A percentile compares a stretch with the other conserved stretches of the same genome.
phyloP scores from a whole-genome alignment of 352 stramenopile species.

The Phytophthora brassicae region DNA sequence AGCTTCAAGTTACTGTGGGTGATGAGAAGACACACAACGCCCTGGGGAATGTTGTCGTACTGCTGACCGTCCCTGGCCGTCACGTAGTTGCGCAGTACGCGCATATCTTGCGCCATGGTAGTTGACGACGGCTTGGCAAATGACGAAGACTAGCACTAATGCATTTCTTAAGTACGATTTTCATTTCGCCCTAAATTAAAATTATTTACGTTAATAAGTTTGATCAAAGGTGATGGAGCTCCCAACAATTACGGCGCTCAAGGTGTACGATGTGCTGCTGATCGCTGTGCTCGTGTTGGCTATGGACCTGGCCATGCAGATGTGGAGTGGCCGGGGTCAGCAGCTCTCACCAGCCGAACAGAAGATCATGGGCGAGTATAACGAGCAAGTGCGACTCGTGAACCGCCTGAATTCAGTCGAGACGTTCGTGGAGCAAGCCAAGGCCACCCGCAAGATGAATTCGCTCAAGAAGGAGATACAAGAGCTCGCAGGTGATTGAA shows the following conservation, averaged over 20 bases:
- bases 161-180: conserved; percentile 32
- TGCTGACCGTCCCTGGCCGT: conserved; percentile 84
- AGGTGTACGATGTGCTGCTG: conserved; percentile 72
- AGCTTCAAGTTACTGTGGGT: conserved; percentile 98
- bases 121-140: conserved; percentile 1
- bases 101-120: conserved; percentile 74
- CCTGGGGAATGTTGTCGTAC: conserved; percentile 85
- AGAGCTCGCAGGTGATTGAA: conserved; percentile 61
- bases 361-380: conserved; percentile 67
- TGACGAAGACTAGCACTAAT: not conserved
- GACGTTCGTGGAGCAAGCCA: conserved; percentile 88
- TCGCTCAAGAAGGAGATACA: conserved; percentile 84
- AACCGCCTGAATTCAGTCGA: conserved; percentile 87
- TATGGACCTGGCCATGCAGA: conserved; percentile 50
- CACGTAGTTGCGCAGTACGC: conserved; percentile 74
- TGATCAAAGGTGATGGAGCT: conserved; percentile 24
- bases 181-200: not conserved
- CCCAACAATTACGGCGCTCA: conserved; percentile 53
- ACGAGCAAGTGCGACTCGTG: conserved; percentile 75
- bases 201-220: too few relatives aligned
- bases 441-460: conserved; percentile 86
- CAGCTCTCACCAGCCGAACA: conserved; percentile 60
- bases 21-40: conserved; percentile 94
- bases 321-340: conserved; percentile 53
- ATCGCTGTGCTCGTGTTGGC: conserved; percentile 61